Percentiles rank a stretch among this genome's conserved stretches.
Conservation (phyloP, 1,284 basidiomycete genomes). For the Mrakiaceae sp. region DNA sequence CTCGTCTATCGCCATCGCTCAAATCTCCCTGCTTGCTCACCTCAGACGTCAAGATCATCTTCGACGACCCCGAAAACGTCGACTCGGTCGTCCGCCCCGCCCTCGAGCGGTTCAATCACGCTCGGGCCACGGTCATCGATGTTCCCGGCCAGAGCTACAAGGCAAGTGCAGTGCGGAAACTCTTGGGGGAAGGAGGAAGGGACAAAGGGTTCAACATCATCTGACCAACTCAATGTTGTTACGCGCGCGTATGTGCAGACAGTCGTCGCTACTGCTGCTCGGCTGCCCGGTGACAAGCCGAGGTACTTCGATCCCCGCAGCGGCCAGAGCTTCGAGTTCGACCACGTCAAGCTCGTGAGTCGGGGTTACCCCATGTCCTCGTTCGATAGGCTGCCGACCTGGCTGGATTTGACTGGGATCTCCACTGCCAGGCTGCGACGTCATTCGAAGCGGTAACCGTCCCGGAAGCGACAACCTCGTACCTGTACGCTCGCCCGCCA, state of each 20-base stretch:
- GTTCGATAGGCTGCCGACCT: too few relatives aligned
- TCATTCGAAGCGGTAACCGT: conserved; percentile 54
- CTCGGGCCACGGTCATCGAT: conserved; percentile 67
- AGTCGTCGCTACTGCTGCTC: conserved; percentile 6
- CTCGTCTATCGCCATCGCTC: not conserved
- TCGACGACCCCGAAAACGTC: conserved; percentile 68
- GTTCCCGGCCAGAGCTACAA: conserved; percentile 60
- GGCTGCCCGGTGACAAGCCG: conserved; percentile 37
- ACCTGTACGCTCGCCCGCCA: conserved; percentile 46
- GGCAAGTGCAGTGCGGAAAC: conserved; percentile 32
- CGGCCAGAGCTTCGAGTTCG: conserved; percentile 63
- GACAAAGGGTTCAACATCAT: too few relatives aligned
- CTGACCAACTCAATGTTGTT: too few relatives aligned
- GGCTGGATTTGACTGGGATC: not conserved
- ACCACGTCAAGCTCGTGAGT: conserved; percentile 65
- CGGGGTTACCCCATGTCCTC: conserved; percentile 4
- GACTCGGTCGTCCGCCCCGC: conserved; percentile 65
- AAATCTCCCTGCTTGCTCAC: too few relatives aligned
- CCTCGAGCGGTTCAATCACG: conserved; percentile 63
- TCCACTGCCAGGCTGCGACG: conserved; percentile 52
- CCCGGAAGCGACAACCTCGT: conserved; percentile 54
- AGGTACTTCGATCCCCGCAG: conserved; percentile 65
- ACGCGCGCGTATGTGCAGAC: not conserved
- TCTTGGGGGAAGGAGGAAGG: too few relatives aligned
- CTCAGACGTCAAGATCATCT: conserved; percentile 74